A percentile compares a stretch with the other conserved stretches of the same genome.
Evolutionary conservation across 345 rosid genomes (phyloP).

Genomic region (Eucalyptus brandiana): DNA sequence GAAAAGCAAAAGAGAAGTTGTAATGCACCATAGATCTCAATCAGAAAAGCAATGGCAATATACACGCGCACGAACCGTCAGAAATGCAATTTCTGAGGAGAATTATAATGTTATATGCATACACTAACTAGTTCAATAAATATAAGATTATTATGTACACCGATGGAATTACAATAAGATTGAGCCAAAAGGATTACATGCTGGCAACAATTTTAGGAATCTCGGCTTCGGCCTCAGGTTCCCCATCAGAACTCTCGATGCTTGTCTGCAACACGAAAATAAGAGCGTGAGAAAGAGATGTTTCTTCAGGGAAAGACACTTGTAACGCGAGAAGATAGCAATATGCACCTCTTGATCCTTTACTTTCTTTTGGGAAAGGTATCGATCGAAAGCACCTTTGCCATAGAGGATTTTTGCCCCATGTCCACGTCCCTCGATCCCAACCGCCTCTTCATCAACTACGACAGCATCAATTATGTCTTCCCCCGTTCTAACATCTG

Average conservation of each 20-base stretch:
- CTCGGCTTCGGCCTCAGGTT: conserved; percentile 63
- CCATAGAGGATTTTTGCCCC: conserved; percentile 90
- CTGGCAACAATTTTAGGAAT: conserved; percentile 75
- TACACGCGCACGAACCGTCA: not conserved
- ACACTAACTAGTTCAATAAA: not conserved
- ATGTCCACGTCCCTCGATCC: conserved; percentile 29
- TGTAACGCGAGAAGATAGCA: not conserved
- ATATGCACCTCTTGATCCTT: conserved; percentile 17
- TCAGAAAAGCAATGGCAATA: not conserved
- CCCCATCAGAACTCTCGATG: conserved; percentile 42
- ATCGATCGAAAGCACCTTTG: conserved; percentile 59
- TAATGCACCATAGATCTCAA: not conserved
- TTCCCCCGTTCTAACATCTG: conserved; percentile 59
- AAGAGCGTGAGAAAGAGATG: not conserved
- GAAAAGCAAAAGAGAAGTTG: not conserved
- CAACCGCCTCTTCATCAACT: conserved; percentile 77
- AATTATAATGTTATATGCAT: not conserved
- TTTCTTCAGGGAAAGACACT: not conserved
- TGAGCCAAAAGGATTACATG: conserved; percentile 36
- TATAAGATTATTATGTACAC: conserved; percentile 38
- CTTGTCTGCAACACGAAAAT: conserved; percentile 25
- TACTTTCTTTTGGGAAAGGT: conserved; percentile 36
- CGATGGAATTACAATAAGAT: conserved; percentile 20
- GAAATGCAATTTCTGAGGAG: not conserved
- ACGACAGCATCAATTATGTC: conserved; percentile 81